Percentiles rank a stretch among this genome's conserved stretches.
phyloP scores from a whole-genome alignment of 768 basidiomycete species.

The Russula griseocarnosa region DNA sequence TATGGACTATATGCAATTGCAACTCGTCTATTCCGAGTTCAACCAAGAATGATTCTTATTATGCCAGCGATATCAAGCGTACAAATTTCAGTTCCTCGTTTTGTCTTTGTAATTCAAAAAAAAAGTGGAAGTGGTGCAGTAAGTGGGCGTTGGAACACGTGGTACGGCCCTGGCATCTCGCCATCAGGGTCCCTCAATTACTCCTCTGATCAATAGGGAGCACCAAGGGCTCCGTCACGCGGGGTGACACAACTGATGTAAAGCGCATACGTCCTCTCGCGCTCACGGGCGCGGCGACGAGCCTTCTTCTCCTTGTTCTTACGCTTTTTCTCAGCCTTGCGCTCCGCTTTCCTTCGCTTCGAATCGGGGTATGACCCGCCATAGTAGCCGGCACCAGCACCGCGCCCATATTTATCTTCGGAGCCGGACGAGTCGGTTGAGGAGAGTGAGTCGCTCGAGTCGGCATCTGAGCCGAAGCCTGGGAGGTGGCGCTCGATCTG shows the following conservation, averaged over 20 bases:
- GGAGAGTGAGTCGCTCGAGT: slow-evolving; percentile 41
- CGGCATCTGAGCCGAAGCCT: slow-evolving; percentile 40
- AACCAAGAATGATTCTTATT: neutral
- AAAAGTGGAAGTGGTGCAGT: neutral
- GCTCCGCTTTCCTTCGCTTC: slow-evolving; percentile 49
- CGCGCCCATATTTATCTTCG: slow-evolving; percentile 42
- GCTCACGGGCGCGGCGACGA: slow-evolving; percentile 53
- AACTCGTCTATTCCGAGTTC: too few species aligned
- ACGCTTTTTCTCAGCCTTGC: slow-evolving; percentile 56
- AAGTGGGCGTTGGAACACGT: neutral
- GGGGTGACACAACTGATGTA: slow-evolving; percentile 53
- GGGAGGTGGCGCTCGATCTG: slow-evolving; percentile 52
- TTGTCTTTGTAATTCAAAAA: slow-evolving; percentile 1
- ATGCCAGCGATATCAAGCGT: slow-evolving; percentile 6
- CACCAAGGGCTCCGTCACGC: slow-evolving; percentile 28
- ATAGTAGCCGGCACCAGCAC: slow-evolving; percentile 32
- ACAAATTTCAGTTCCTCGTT: slow-evolving; percentile 1
- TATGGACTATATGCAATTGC: neutral
- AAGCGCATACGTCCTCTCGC: slow-evolving; percentile 58
- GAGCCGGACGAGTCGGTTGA: slow-evolving; percentile 37
- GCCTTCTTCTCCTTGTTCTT: slow-evolving; percentile 62
- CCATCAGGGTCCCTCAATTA: neutral
- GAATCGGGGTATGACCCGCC: slow-evolving; percentile 43
- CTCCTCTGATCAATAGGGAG: slow-evolving; percentile 19
- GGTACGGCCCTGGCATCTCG: neutral